These are phyloP conservation scores for Colletotrichum sp. DNA, from an alignment of 2,329 filamentous ascomycete genomes.

Conservation along the genomic window DNA sequence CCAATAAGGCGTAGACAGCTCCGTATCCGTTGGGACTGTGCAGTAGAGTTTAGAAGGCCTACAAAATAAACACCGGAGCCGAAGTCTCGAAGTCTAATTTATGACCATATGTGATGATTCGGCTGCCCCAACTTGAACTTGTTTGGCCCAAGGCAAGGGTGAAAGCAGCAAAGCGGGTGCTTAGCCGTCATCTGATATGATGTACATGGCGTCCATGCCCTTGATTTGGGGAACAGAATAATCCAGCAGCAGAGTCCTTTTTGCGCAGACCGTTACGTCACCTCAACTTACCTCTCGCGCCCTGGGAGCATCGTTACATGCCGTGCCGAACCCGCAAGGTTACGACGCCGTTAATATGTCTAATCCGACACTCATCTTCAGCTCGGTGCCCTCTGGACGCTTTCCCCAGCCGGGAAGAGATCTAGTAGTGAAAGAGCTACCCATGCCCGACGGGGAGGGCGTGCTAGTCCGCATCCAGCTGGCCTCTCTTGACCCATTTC, in stretches of 20 bases:
- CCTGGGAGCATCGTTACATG: neutral
- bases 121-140: neutral
- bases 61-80: neutral
- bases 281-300: neutral
- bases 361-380: neutral
- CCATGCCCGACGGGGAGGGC: neutral
- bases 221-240: neutral
- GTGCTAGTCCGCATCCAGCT: neutral
- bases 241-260: neutral
- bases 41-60: neutral
- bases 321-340: neutral
- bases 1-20: neutral
- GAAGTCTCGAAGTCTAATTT: neutral
- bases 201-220: neutral
- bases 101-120: neutral
- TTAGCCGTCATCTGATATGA: neutral
- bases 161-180: neutral
- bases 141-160: neutral
- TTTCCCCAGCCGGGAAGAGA: neutral
- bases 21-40: neutral
- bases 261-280: neutral
- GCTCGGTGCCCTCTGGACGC: neutral
- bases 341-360: neutral
- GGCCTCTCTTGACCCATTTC: constrained; percentile 75
- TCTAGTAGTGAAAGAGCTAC: neutral